These are phyloP conservation scores for Microthlaspi erraticum DNA, from an alignment of 345 rosid species.

Conservation along the genomic window DNA sequence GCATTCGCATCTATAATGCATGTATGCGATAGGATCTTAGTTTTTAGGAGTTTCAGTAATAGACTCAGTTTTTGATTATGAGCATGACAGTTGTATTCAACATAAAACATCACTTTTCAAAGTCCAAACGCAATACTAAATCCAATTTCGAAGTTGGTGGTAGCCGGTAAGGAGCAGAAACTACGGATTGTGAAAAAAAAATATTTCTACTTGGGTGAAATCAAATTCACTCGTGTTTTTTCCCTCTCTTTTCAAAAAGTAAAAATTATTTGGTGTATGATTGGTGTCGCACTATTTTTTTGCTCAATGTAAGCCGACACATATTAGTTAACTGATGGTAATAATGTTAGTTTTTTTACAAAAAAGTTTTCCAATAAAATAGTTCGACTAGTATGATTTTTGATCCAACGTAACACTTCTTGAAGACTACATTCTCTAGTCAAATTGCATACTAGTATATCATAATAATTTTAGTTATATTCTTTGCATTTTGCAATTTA, in stretches of 20 bases:
- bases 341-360: not conserved
- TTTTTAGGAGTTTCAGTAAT: not conserved
- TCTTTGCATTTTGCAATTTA: slow-evolving; percentile 19
- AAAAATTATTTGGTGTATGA: not conserved
- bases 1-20: slow-evolving; percentile 27
- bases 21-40: not conserved
- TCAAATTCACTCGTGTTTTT: not conserved
- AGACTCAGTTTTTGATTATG: not conserved
- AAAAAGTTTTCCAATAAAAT: not conserved
- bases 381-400: not conserved
- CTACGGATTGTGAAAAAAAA: not conserved
- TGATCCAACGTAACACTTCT: not conserved
- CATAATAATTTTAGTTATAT: not conserved
- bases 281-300: not conserved
- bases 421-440: slow-evolving; percentile 34
- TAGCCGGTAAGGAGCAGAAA: too few relatives aligned
- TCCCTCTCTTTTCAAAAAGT: not conserved
- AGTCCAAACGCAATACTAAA: not conserved
- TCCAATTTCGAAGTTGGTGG: not conserved
- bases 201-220: not conserved
- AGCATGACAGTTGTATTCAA: not conserved
- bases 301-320: not conserved
- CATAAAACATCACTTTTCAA: not conserved
- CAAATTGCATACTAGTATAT: not conserved
- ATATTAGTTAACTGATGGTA: not conserved